Evolutionary conservation across 192 early-diverging fungal genomes (phyloP).

Genomic region (Geranomyces variabilis): DNA sequence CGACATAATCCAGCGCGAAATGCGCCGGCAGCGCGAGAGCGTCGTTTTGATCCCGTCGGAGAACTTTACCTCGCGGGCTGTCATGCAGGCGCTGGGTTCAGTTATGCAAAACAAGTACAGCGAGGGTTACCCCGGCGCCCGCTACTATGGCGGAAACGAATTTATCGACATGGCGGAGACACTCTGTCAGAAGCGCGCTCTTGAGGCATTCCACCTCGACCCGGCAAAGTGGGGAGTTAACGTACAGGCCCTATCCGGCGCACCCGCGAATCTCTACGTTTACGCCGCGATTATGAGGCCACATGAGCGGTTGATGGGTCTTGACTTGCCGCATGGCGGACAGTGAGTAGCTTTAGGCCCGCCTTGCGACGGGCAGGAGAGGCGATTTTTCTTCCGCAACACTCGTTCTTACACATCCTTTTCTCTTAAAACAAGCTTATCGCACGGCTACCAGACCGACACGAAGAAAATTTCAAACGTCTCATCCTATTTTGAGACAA

Average conservation of each 20-base stretch:
- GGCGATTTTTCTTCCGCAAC: not conserved
- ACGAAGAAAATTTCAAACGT: constrained; percentile 96
- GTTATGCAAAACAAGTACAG: constrained; percentile 99
- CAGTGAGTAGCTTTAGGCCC: constrained; percentile 70
- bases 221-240: constrained; percentile 94
- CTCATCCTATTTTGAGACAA: constrained; percentile 93
- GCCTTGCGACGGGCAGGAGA: not conserved
- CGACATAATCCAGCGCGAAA: constrained; percentile 94
- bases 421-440: constrained; percentile 58
- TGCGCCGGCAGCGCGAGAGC: constrained; percentile 88
- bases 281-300: constrained; percentile 94
- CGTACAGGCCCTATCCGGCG: constrained; percentile 93
- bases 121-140: constrained; percentile 94
- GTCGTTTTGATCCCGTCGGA: constrained; percentile 97
- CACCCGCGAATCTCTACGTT: constrained; percentile 97
- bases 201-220: constrained; percentile 89
- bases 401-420: not conserved
- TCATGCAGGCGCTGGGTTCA: constrained; percentile 95
- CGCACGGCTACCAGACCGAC: constrained; percentile 96
- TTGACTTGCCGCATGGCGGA: constrained; percentile 96
- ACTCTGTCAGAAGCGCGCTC: constrained; percentile 92
- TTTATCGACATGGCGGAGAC: constrained; percentile 93
- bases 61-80: constrained; percentile 97
- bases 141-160: constrained; percentile 99
- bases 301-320: constrained; percentile 97